Evolutionary conservation across 371 early-diverging fungal genomes (phyloP).

Genomic region (Homolaphlyctis polyrhiza): DNA sequence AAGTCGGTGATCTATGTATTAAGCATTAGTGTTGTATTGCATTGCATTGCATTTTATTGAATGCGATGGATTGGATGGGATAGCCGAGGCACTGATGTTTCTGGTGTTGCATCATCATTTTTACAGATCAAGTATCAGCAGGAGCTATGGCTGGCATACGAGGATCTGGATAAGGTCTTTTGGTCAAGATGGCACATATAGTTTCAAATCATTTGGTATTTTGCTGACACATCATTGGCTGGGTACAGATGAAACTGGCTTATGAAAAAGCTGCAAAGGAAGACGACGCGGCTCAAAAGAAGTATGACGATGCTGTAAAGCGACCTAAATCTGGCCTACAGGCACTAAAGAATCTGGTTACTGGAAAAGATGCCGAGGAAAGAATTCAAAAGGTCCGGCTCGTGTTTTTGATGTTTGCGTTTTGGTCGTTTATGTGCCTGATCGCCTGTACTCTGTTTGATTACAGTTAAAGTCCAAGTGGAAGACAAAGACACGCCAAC

Average conservation of each 20-base stretch:
- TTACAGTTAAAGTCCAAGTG: conserved; percentile 19
- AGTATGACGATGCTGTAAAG: conserved; percentile 32
- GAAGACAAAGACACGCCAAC: conserved; percentile 21
- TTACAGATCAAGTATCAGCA: conserved; percentile 26
- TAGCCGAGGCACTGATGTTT: too few species aligned
- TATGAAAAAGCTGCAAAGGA: conserved; percentile 42
- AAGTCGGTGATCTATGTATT: not conserved
- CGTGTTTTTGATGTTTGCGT: not conserved
- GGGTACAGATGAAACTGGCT: conserved; percentile 20
- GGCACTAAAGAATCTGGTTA: conserved; percentile 33
- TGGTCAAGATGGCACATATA: too few species aligned
- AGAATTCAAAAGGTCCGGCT: conserved; percentile 26
- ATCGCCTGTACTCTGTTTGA: not conserved
- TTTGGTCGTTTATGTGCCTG: not conserved
- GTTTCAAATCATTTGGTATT: too few species aligned
- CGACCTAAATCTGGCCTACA: conserved; percentile 38
- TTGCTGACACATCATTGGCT: too few species aligned
- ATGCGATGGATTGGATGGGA: too few species aligned
- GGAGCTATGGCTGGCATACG: conserved; percentile 31
- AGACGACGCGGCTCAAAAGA: conserved; percentile 23
- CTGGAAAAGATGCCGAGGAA: conserved; percentile 32
- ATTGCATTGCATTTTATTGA: not conserved
- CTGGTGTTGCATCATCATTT: too few species aligned
- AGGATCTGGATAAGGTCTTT: conserved; percentile 37
- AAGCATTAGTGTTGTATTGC: not conserved